Conservation (phyloP, 148 eudicot species). For the Fagopyrum esculentum region DNA sequence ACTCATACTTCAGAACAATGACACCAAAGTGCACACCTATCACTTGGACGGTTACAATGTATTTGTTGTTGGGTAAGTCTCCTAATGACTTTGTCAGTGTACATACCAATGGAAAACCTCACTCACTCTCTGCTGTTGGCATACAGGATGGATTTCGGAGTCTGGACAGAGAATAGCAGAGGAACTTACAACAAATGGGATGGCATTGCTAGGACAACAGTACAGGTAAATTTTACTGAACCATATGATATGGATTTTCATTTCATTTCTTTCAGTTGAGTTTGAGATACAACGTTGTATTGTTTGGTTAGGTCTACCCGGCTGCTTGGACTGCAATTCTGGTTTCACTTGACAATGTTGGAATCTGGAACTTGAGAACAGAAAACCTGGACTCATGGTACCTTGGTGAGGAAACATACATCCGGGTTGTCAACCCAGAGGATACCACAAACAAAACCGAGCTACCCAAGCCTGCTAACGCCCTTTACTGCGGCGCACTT, state of each 20-base stretch:
- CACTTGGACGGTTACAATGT: constrained; percentile 88
- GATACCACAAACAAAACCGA: constrained; percentile 52
- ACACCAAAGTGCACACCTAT: constrained; percentile 76
- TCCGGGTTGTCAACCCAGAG: constrained; percentile 77
- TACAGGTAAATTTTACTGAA: constrained; percentile 47
- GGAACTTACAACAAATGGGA: constrained; percentile 99
- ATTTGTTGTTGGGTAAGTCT: constrained; percentile 88
- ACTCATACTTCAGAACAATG: constrained; percentile 81
- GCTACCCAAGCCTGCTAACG: constrained; percentile 68
- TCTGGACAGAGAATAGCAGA: constrained; percentile 83
- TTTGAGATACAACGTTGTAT: not conserved
- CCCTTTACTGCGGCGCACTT: constrained; percentile 83
- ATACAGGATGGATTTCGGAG: constrained; percentile 89
- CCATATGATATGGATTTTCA: too few relatives aligned
- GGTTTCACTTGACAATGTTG: constrained; percentile 92
- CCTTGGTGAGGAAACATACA: constrained; percentile 93
- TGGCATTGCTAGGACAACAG: constrained; percentile 84
- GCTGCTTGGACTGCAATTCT: constrained; percentile 97
- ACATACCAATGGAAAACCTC: not conserved
- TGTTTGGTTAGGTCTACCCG: constrained; percentile 63
- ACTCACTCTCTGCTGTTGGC: not conserved
- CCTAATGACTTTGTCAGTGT: not conserved
- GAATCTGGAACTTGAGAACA: constrained; percentile 90
- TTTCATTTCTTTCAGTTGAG: too few relatives aligned
- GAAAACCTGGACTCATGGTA: constrained; percentile 93